Evolutionary conservation across 2,329 filamentous ascomycete genomes (phyloP).

Genomic region (Cytospora paraplurivora): DNA sequence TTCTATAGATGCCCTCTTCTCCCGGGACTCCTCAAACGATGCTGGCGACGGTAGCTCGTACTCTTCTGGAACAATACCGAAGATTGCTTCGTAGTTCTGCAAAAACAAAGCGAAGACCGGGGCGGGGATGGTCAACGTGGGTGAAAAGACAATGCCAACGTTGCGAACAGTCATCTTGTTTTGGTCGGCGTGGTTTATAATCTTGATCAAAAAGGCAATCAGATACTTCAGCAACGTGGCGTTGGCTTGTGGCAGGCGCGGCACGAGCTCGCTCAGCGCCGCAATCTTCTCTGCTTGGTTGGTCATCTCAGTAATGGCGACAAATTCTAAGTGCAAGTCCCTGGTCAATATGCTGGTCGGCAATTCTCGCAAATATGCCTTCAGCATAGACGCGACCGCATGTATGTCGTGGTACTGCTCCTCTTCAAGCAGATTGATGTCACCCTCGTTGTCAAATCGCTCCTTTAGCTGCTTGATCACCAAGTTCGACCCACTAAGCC

Average conservation of each 20-base stretch:
- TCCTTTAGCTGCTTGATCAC: slow-evolving; percentile 90
- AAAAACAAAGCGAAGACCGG: slow-evolving; percentile 93
- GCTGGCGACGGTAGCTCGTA: slow-evolving; percentile 57
- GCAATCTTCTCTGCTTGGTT: slow-evolving; percentile 75
- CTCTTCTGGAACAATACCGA: slow-evolving; percentile 69
- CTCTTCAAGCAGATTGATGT: slow-evolving; percentile 82
- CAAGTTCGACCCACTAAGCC: slow-evolving; percentile 93
- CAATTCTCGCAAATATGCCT: slow-evolving; percentile 89
- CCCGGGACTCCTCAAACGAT: slow-evolving; percentile 38
- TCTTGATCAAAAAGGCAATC: slow-evolving; percentile 84
- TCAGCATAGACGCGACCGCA: slow-evolving; percentile 89
- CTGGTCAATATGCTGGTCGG: slow-evolving; percentile 89
- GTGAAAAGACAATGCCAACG: slow-evolving; percentile 96
- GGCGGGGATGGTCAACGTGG: slow-evolving; percentile 92
- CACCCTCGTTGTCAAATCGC: slow-evolving; percentile 89
- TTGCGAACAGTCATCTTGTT: slow-evolving; percentile 99
- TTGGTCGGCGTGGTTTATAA: slow-evolving; percentile 83
- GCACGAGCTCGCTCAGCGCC: slow-evolving; percentile 76
- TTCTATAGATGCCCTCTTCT: slow-evolving; percentile 27
- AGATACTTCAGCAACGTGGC: slow-evolving; percentile 80
- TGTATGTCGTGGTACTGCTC: slow-evolving; percentile 93
- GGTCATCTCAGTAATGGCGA: slow-evolving; percentile 78
- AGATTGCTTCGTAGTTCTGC: slow-evolving; percentile 86
- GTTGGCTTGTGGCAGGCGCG: slow-evolving; percentile 78
- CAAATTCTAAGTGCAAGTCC: slow-evolving; percentile 86